Evolutionary conservation across 2,329 filamentous ascomycete genomes (phyloP), one percentile per base, ranked within the genome.

Genomic region (Aspergillus sp.): DNA sequence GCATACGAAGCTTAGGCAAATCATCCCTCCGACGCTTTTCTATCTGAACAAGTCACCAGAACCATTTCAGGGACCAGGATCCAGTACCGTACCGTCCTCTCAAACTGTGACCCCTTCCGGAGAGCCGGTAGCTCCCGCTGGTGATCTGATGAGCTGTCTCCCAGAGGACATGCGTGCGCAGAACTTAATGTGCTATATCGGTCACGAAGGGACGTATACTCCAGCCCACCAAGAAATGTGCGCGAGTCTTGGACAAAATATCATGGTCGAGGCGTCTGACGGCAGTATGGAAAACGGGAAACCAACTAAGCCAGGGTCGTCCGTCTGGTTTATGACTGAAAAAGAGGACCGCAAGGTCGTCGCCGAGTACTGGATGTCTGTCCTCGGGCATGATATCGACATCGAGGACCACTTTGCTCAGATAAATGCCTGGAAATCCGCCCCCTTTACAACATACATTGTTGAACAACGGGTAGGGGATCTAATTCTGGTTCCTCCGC

Each of bases 261-360:
- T 99, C 62, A 97, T 99, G 94, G 91, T 99, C 2, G 90, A 96
- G 60, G 85, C 91, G 2, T 97, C 93, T 0, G 73, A 72, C 42
- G 77, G 76, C 1, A 76, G 83, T 2, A 76, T 82, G 16, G 82
- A 86, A 50, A 79, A 88, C 47, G 89, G 88, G 4, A 89, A 94
- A 65, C 73, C 73, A 0, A 83, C 83, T 42, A 89, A 85, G 57
- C 83, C 88, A 1, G 94, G 94, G 1, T 95, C 89, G 50, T 96
- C 94, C 0, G 83, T 99, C 35, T 99, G 94, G 94, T 96, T 97
- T 68, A 97, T 99, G 94, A 97, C 94, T 0, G 91, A 96, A 69
- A 91, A 86, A 33, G 95, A 94, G 63, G 94, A 99, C 65, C 86
- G 94, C 1, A 87, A 92, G 55, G 80, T 93, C 3, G 91, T 97